These are phyloP conservation scores for Xylaria sp. DNA, from an alignment of 495 filamentous ascomycete species.

Conservation along the genomic window DNA sequence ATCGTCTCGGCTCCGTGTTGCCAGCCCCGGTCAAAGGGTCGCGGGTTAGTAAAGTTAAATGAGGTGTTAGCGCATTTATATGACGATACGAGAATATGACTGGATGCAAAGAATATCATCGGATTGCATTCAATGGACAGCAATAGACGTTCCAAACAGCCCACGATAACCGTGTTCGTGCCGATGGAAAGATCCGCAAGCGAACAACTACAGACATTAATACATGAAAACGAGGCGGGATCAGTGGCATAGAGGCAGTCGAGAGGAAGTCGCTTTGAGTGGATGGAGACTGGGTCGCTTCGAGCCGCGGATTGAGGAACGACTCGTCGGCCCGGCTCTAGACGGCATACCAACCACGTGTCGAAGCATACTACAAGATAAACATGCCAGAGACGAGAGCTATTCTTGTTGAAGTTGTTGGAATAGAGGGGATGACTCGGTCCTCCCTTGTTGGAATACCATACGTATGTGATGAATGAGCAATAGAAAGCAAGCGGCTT, in stretches of 20 bases:
- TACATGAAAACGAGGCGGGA: neutral
- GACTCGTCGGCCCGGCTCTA: neutral
- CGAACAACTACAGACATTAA: slow-evolving; percentile 6
- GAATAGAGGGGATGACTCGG: neutral
- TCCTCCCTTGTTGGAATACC: neutral
- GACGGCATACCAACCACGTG: neutral
- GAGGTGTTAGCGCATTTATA: slow-evolving; percentile 31
- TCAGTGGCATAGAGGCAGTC: neutral
- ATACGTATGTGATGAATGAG: neutral
- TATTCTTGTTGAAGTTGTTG: neutral
- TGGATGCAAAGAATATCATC: slow-evolving; percentile 13
- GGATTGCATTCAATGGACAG: slow-evolving; percentile 12
- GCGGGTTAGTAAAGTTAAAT: slow-evolving; percentile 42
- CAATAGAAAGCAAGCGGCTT: neutral
- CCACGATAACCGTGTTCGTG: neutral
- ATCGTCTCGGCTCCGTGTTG: slow-evolving; percentile 51
- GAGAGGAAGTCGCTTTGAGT: neutral
- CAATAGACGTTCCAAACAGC: neutral
- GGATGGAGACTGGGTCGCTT: neutral
- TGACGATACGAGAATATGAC: slow-evolving; percentile 37
- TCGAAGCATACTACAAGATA: neutral
- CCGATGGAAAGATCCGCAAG: no score
- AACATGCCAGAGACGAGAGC: neutral
- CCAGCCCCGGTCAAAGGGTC: slow-evolving; percentile 57
- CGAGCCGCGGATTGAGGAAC: neutral